Percentiles rank a stretch among this genome's conserved stretches.
Evolutionary conservation across 2,329 filamentous ascomycete genomes (phyloP).

Genomic region (Neofusicoccum laricinum): DNA sequence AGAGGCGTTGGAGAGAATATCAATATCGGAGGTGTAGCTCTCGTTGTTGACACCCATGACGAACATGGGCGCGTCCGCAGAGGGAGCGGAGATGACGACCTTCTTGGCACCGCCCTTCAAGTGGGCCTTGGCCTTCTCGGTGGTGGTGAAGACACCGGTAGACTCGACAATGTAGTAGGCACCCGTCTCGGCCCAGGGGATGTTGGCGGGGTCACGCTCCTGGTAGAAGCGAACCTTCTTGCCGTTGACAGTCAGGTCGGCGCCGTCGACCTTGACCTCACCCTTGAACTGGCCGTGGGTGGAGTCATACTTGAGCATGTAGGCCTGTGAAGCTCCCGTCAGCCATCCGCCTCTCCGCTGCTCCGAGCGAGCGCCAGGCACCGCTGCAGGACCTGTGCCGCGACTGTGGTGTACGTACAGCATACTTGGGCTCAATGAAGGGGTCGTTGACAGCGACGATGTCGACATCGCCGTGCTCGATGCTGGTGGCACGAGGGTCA

Average conservation of each 20-base stretch:
- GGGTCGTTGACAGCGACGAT: constrained; percentile 98
- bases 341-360: constrained; percentile 22
- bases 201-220: constrained; percentile 83
- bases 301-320: constrained; percentile 99
- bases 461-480: constrained; percentile 85
- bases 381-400: not conserved
- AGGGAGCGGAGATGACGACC: constrained; percentile 80
- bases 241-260: constrained; percentile 83
- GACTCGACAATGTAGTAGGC: constrained; percentile 96
- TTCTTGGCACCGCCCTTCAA: constrained; percentile 98
- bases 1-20: constrained; percentile 98
- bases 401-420: constrained; percentile 62
- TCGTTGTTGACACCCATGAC: constrained; percentile 99
- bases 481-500: constrained; percentile 40
- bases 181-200: constrained; percentile 84
- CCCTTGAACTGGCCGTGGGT: constrained; percentile 97
- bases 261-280: constrained; percentile 69
- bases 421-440: constrained; percentile 97
- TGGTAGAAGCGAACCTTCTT: constrained; percentile 94
- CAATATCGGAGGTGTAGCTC: constrained; percentile 83
- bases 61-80: constrained; percentile 98
- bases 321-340: constrained; percentile 61
- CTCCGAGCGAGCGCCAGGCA: not conserved
- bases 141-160: constrained; percentile 98
- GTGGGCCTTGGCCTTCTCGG: constrained; percentile 89